Evolutionary conservation across 768 basidiomycete genomes (phyloP).

Genomic region (Tephrocybe sp.): DNA sequence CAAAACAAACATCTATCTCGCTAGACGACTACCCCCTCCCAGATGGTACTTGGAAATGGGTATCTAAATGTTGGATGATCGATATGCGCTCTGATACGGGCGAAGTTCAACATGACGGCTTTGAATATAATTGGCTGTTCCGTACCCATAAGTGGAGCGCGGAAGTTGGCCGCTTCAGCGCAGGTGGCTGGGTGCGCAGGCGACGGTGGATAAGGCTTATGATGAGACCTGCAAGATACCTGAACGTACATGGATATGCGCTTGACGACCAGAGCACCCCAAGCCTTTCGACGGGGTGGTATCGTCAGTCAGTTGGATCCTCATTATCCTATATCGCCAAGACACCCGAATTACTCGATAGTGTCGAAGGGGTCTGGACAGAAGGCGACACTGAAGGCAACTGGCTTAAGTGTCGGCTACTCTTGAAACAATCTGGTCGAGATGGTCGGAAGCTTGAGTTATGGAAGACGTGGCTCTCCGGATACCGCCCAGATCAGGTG

Average conservation of each 20-base stretch:
- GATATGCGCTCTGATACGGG: constrained; percentile 81
- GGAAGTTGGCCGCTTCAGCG: constrained; percentile 54
- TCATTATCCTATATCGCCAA: constrained; percentile 27
- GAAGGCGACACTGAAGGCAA: constrained; percentile 50
- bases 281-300: constrained; percentile 2
- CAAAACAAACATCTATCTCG: constrained; percentile 54
- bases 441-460: constrained; percentile 79
- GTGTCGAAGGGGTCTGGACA: constrained; percentile 49
- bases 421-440: constrained; percentile 53
- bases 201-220: constrained; percentile 85
- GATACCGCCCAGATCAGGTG: constrained; percentile 29
- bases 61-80: constrained; percentile 81
- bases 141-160: constrained; percentile 66
- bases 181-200: constrained; percentile 75
- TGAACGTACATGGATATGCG: constrained; percentile 17
- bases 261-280: constrained; percentile 4
- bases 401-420: constrained; percentile 56
- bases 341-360: constrained; percentile 9
- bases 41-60: constrained; percentile 81
- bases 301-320: constrained; percentile 30
- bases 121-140: constrained; percentile 85
- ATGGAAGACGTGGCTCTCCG: constrained; percentile 68
- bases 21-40: constrained; percentile 71
- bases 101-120: constrained; percentile 79
- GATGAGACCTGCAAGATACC: constrained; percentile 61